Conservation (phyloP, 441 rosid species). For the Erodium texanum region DNA sequence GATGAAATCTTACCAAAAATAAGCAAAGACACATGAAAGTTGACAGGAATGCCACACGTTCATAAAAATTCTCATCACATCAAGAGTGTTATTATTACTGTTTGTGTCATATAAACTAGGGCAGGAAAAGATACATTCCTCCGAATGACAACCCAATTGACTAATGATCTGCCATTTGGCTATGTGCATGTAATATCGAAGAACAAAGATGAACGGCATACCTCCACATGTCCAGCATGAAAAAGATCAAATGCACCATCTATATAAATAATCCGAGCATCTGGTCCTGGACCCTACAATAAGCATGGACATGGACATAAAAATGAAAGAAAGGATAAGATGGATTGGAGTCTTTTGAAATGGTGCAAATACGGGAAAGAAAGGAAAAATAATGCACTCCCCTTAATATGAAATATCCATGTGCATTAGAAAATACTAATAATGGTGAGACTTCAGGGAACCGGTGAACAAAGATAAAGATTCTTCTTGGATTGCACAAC, state of each 20-base stretch:
- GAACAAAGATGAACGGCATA: constrained; percentile 16
- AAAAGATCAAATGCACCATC: constrained; percentile 46
- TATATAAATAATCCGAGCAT: constrained; percentile 72
- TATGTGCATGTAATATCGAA: background rate
- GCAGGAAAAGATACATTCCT: background rate
- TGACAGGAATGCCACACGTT: background rate
- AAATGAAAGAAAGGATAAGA: background rate
- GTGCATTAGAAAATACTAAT: constrained; percentile 1
- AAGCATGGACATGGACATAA: background rate
- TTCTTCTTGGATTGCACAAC: background rate
- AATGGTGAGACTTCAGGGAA: background rate
- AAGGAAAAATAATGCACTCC: background rate
- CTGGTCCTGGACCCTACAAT: constrained; percentile 73
- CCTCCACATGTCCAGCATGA: constrained; percentile 99
- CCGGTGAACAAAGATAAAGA: background rate
- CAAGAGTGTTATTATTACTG: background rate
- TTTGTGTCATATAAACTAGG: background rate
- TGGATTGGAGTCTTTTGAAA: background rate
- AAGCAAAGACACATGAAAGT: background rate
- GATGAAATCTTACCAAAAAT: background rate
- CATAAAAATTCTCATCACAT: background rate
- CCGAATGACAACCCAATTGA: background rate
- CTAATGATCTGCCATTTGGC: background rate
- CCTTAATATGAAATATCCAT: background rate
- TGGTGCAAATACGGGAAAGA: background rate